Evolutionary conservation across 768 basidiomycete genomes (phyloP).

Genomic region (Lactarius quietus): DNA sequence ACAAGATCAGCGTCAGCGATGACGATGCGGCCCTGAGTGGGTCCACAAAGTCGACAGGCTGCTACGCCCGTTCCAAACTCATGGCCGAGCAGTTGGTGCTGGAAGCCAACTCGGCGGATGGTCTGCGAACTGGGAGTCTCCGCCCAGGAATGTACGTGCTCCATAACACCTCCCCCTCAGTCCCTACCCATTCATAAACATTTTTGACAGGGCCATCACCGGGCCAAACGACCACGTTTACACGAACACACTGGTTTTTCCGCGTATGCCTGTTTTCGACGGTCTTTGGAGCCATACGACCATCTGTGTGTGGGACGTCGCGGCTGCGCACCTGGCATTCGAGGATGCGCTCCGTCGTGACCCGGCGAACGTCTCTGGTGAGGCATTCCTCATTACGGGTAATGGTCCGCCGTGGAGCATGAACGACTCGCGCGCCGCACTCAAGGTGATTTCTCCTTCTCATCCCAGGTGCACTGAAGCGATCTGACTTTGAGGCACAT

Average conservation of each 20-base stretch:
- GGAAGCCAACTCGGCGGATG: constrained; percentile 46
- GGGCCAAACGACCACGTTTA: constrained; percentile 36
- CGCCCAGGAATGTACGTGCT: constrained; percentile 35
- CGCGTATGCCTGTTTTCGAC: constrained; percentile 35
- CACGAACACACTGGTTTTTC: constrained; percentile 34
- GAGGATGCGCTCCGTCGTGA: constrained; percentile 33
- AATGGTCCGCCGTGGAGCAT: constrained; percentile 35
- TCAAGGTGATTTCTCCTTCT: constrained; percentile 31
- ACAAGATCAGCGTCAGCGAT: constrained; percentile 38
- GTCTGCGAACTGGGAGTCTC: constrained; percentile 43
- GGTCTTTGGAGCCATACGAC: constrained; percentile 32
- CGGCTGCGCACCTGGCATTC: constrained; percentile 35
- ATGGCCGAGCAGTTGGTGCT: constrained; percentile 51
- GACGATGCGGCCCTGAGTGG: constrained; percentile 46
- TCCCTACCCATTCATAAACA: neutral
- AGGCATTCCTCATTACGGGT: constrained; percentile 37
- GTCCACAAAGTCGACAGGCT: constrained; percentile 39
- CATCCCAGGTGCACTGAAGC: neutral
- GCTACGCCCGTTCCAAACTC: constrained; percentile 55
- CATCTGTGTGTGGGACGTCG: constrained; percentile 38
- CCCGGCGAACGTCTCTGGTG: constrained; percentile 31
- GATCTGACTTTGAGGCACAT: neutral
- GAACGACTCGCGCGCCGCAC: constrained; percentile 31
- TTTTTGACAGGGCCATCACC: constrained; percentile 31
- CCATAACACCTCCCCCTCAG: too few species aligned